Evolutionary conservation across 345 rosid species (phyloP).

Genomic region (Euphorbia peplus): DNA sequence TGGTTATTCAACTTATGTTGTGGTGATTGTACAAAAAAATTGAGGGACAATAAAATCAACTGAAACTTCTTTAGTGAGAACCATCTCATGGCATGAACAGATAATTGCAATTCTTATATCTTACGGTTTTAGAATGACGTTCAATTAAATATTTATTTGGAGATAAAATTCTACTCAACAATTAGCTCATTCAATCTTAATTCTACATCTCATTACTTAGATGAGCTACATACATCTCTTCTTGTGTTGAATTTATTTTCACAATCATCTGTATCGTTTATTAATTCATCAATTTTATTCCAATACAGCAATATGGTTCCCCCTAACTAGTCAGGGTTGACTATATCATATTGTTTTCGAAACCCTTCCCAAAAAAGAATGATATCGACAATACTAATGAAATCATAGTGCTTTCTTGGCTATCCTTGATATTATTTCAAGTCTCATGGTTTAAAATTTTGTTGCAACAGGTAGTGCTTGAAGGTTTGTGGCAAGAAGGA

Average conservation of each 20-base stretch:
- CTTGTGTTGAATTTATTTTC: background rate
- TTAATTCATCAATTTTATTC: background rate
- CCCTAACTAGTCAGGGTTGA: too few relatives aligned
- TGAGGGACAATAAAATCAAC: conserved; percentile 1
- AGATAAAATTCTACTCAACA: background rate
- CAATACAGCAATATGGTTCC: background rate
- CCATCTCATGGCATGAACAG: conserved; percentile 2
- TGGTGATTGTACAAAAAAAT: background rate
- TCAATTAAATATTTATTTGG: background rate
- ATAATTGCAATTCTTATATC: background rate
- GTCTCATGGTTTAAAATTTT: background rate
- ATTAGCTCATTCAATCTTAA: background rate
- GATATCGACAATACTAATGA: too few relatives aligned
- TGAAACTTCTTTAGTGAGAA: background rate
- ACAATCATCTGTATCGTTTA: too few relatives aligned
- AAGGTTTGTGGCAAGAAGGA: conserved; percentile 86
- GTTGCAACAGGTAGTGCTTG: conserved; percentile 73
- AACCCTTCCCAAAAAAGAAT: background rate
- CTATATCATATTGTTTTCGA: background rate
- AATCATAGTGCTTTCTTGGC: background rate
- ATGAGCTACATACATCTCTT: background rate
- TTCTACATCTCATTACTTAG: background rate
- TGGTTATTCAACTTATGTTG: background rate
- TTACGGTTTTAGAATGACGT: background rate
- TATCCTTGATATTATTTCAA: background rate